Conservation (phyloP, 805 yeast genomes). For the Hanseniaspora taiwanica region DNA sequence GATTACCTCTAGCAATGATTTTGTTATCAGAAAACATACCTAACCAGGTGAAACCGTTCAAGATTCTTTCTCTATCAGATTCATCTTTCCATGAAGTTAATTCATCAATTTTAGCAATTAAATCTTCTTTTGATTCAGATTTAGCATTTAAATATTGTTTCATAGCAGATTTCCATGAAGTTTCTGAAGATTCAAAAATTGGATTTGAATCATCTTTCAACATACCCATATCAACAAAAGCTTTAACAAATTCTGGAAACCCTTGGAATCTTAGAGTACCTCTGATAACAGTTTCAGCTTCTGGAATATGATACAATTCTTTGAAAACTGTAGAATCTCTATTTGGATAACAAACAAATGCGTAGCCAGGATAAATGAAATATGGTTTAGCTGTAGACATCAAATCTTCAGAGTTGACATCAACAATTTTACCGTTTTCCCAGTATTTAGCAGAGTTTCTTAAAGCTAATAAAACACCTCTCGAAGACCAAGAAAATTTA, state of each 20-base stretch:
- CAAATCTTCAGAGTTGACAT: slow-evolving; percentile 75
- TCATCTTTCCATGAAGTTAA: slow-evolving; percentile 71
- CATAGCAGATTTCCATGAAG: slow-evolving; percentile 84
- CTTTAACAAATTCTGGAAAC: slow-evolving; percentile 96
- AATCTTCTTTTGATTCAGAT: slow-evolving; percentile 57
- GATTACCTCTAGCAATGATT: slow-evolving; percentile 83
- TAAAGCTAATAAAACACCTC: slow-evolving; percentile 93
- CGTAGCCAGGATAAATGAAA: slow-evolving; percentile 89
- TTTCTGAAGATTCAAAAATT: slow-evolving; percentile 35
- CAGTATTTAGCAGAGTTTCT: slow-evolving; percentile 88
- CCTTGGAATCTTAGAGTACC: slow-evolving; percentile 98
- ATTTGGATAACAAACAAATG: slow-evolving; percentile 93
- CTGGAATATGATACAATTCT: slow-evolving; percentile 88
- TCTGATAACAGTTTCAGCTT: slow-evolving; percentile 92
- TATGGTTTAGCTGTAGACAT: slow-evolving; percentile 94
- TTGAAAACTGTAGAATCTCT: slow-evolving; percentile 92
- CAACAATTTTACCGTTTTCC: slow-evolving; percentile 71
- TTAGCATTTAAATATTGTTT: slow-evolving; percentile 61
- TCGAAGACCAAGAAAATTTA: slow-evolving; percentile 98
- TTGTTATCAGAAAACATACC: slow-evolving; percentile 70
- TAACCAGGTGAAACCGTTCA: slow-evolving; percentile 86
- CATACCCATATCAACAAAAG: slow-evolving; percentile 86
- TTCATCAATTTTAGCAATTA: slow-evolving; percentile 59
- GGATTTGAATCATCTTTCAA: slow-evolving; percentile 62
- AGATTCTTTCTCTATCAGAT: slow-evolving; percentile 74